Evolutionary conservation across 1,284 basidiomycete genomes (phyloP), one percentile per base, ranked within the genome.

Genomic region (Austropuccinia psidii): DNA sequence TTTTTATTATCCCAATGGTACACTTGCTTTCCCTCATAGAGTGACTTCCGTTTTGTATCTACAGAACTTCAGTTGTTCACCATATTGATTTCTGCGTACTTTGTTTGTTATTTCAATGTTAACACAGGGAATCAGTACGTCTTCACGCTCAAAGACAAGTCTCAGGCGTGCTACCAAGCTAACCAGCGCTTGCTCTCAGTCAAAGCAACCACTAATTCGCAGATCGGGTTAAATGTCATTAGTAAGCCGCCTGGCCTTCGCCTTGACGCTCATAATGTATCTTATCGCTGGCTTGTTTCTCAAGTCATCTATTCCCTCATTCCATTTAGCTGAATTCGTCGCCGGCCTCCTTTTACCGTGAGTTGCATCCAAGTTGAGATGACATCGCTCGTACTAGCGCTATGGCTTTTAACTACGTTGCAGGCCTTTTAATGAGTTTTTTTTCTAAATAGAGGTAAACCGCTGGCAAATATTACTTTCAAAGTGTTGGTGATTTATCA

Each of bases 121-220:
- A 19, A 8, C 33, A 24, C 27, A 70, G 67, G 67, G 67, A 7
- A 60, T 70, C 67, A 70, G 67, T 70, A 70, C 21, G 67, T 57
- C 39, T 15, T 13, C 21, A 43, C 21, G 24, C 57, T 27, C 24
- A 29, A n/a, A 21, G 17, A 19, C 19, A n/a, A n/a, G n/a, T n/a
- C n/a, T n/a, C n/a, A n/a, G n/a, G n/a, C n/a, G n/a, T n/a, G n/a
- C n/a, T n/a, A n/a, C n/a, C n/a, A n/a, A n/a, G n/a, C n/a, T n/a
- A n/a, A n/a, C n/a, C n/a, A n/a, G n/a, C n/a, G 19, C 5, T 61
- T 9, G 35, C 27, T 43, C 24, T n/a, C n/a, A 73, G 69, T 73
- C 57, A 61, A 62, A 54, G 69, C 69, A 54, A 73, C 69, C 15
- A 73, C 69, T 33, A 73, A 73, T n/a, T 62, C 69, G 4, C 69